A percentile compares a stretch with the other conserved stretches of the same genome.
Conservation (phyloP, 106 monocot genomes). For the Dioscorea zingiberensis region DNA sequence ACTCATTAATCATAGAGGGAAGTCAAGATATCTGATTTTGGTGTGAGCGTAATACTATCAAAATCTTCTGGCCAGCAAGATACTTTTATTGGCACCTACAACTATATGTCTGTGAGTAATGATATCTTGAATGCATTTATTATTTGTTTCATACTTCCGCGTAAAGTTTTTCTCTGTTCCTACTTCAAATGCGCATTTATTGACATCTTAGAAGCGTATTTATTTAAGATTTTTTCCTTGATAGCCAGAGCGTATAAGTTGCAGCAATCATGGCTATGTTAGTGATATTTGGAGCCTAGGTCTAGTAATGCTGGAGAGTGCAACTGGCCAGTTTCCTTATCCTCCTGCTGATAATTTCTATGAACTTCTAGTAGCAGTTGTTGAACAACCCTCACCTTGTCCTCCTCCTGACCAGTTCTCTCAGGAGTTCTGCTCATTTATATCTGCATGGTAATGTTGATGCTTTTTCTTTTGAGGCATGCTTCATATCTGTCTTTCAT, state of each 20-base stretch:
- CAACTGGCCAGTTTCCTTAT: slow-evolving; percentile 76
- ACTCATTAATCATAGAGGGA: slow-evolving; percentile 82
- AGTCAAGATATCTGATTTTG: slow-evolving; percentile 95
- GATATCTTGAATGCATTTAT: neutral
- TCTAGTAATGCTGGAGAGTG: slow-evolving; percentile 69
- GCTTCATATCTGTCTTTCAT: neutral
- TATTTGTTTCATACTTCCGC: neutral
- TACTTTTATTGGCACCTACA: slow-evolving; percentile 71
- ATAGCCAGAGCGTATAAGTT: slow-evolving; percentile 80
- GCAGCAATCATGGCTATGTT: slow-evolving; percentile 41
- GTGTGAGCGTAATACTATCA: slow-evolving; percentile 68
- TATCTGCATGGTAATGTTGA: slow-evolving; percentile 61
- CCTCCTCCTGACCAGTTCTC: slow-evolving; percentile 70
- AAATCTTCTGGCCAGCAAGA: slow-evolving; percentile 59
- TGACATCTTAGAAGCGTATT: no score
- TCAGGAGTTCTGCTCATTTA: slow-evolving; percentile 79
- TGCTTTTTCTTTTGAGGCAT: neutral
- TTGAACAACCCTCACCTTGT: slow-evolving; percentile 50
- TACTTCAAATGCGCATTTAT: no score
- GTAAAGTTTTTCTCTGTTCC: no score
- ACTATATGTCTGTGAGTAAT: slow-evolving; percentile 87
- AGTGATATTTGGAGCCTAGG: slow-evolving; percentile 97
- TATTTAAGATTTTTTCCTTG: slow-evolving; percentile 2
- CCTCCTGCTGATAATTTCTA: slow-evolving; percentile 48
- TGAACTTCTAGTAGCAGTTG: slow-evolving; percentile 75